Conservation (phyloP, 2,329 filamentous ascomycete genomes). For the Penicillium sp. region DNA sequence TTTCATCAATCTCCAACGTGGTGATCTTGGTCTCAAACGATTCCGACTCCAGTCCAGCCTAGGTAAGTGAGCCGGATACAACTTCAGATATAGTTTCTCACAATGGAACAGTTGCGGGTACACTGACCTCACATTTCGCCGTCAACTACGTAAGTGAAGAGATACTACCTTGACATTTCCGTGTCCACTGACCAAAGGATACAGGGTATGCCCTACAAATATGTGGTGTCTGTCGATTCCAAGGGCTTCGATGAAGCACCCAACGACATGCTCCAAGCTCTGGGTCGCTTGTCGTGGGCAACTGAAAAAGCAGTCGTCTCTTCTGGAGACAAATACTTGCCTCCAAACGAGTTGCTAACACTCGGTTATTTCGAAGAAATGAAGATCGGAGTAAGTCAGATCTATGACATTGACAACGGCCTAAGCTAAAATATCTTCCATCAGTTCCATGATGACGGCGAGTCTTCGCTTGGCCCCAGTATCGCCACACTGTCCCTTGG, state of each 20-base stretch:
- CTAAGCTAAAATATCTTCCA: neutral
- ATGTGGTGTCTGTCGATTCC: conserved; percentile 44
- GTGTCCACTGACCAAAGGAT: neutral
- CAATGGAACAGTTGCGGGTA: conserved; percentile 26
- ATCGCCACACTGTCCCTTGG: conserved; percentile 51
- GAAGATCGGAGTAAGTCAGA: conserved; percentile 41
- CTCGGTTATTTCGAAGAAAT: conserved; percentile 50
- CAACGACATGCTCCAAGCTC: conserved; percentile 35
- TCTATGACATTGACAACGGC: neutral
- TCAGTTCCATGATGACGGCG: conserved; percentile 53
- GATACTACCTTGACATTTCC: neutral
- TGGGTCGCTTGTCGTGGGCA: conserved; percentile 49
- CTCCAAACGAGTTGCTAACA: conserved; percentile 50
- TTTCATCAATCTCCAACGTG: conserved; percentile 44
- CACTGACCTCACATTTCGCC: conserved; percentile 41
- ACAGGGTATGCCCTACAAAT: conserved; percentile 53
- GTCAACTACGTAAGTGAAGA: conserved; percentile 39
- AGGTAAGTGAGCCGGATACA: conserved; percentile 21
- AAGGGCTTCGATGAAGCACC: conserved; percentile 38
- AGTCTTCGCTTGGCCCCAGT: conserved; percentile 47
- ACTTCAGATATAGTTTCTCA: neutral
- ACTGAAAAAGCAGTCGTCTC: conserved; percentile 33
- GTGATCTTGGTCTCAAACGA: conserved; percentile 42
- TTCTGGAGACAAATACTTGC: conserved; percentile 19
- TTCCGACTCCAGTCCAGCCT: conserved; percentile 27